Base-by-base conservation (phyloP, 2,329 filamentous ascomycete species). In the Thermothelomyces thermophilus region DNA sequence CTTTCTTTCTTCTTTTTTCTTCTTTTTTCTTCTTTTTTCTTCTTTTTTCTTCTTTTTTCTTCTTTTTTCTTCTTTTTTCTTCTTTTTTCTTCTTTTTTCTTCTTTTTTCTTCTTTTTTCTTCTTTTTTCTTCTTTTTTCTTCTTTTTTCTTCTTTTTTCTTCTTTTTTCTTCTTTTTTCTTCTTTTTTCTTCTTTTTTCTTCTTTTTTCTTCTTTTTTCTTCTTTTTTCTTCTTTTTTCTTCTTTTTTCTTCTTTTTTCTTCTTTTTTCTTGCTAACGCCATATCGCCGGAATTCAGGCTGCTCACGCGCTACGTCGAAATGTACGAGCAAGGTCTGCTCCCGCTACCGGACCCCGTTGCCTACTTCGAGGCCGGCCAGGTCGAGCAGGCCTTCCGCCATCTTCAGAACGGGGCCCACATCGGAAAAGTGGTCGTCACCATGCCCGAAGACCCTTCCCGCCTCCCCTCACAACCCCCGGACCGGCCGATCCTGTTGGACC, bases 371-470 rank as follows among this genome's bases (percentile, higher is more conserved):
- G 60, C 60, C 1, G 49, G 45, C 2, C 45, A 64, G 1, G 56
- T 70, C 2, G 51, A 60, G 3, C 60, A 68, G 4, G 70, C 70
- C 0, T 71, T 75, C 54, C 60, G 68, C 0, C 64, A 65, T 46
- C 66, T 76, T 64, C 68, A 73, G 47, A 60, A 58, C 3, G 70
- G 68, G 0, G 54, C 50, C 9, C 72, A 73, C 49, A 68, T 73
- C 10, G 72, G 71, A 0, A 72, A 72, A 31, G 66, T 74, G 5
- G 62, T 73, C 13, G 42, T 71, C 13, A 56, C 49, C 28, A 53
- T 63, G 34, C 42, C 42, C 5, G 36, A 50, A 0, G 51, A 56
- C 17, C 17, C 31, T 19, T 17, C 20, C 10, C 20, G 9, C 6
- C 11, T 48, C 22, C 22, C 37, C 5, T 10, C 41, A 13, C 11